These are phyloP conservation scores for Camillea tinctor DNA, from an alignment of 2,329 filamentous ascomycete genomes.

Conservation along the genomic window DNA sequence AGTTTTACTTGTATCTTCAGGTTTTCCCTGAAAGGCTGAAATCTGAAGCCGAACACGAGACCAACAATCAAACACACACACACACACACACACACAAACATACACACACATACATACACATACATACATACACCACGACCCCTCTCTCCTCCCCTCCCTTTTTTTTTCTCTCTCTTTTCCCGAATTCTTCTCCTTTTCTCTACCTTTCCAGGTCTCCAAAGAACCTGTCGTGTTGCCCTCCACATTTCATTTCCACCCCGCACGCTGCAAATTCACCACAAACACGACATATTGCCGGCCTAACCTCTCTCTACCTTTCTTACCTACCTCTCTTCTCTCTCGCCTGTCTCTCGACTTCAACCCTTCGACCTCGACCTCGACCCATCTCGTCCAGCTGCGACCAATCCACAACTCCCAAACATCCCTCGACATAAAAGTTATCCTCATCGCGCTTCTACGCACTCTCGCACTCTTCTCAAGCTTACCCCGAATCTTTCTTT, in stretches of 20 bases:
- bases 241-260: constrained; percentile 16
- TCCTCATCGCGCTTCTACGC: too few species aligned
- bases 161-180: neutral
- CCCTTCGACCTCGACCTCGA: neutral
- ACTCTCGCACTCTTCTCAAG: too few species aligned
- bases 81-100: too few species aligned
- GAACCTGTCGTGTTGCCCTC: constrained; percentile 7
- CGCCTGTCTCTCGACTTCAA: too few species aligned
- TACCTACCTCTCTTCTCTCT: neutral
- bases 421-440: neutral
- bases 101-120: too few species aligned
- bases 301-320: too few species aligned
- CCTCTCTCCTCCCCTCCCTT: too few species aligned
- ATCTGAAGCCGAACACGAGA: too few species aligned
- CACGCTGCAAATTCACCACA: constrained; percentile 11
- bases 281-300: neutral
- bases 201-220: constrained; percentile 3
- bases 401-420: neutral
- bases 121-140: too few species aligned
- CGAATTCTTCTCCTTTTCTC: neutral
- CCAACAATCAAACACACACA: neutral
- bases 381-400: neutral
- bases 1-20: too few species aligned
- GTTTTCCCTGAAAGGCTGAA: too few species aligned
- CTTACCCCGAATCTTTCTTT: too few species aligned